Base-by-base conservation (phyloP, 352 stramenopile species). In the Phytophthora uliginosa region DNA sequence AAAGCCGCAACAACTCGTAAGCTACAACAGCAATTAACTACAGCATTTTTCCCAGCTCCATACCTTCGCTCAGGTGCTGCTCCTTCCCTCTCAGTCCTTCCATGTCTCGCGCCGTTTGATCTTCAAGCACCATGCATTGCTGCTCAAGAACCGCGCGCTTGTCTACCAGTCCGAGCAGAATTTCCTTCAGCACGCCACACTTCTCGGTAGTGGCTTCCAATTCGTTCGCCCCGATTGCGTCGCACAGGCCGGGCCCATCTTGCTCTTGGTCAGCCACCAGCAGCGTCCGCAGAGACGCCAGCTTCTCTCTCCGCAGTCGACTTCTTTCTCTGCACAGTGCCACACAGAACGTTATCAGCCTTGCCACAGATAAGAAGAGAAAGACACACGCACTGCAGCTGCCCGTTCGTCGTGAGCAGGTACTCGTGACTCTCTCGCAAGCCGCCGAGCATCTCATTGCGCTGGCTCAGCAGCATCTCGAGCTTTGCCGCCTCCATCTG, bases 401-500 rank as follows among this genome's bases (percentile, higher is more conserved):
- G 77, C 9, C 77, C 79, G 59, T 89, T 89, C 24, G 45, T 76
- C 40, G 54, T 85, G 28, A 87, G 73, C 40, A 87, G 22, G 36
- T 76, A 59, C 51, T 89, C 79, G 53, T 86, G 69, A 8, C 60
- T 70, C 13, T 80, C 68, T 52, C 69, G 67, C 26, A 89, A 70
- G 20, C 56, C 59, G 13, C 62, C 74, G 33, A 89, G 67, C 56
- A 82, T 65, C 34, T 78, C 67, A 10, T 81, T 82, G 54, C 78
- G 71, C 18, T 86, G 62, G 7, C 9, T 5, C 10, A 89, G 63
- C 26, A 75, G 50, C 24, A 73, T 67, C 42, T 83, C 69, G 5
- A 84, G 63, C 61, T 86, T 84, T 5, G 22, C 20, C 28, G 67
- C 66, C 45, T 89, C 75, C 20, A 51, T 63, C 50, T 79, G 61